Percentiles rank a stretch among this genome's conserved stretches.
Conservation (phyloP, 2,329 filamentous ascomycete genomes). For the Trichoderma endophyticum region DNA sequence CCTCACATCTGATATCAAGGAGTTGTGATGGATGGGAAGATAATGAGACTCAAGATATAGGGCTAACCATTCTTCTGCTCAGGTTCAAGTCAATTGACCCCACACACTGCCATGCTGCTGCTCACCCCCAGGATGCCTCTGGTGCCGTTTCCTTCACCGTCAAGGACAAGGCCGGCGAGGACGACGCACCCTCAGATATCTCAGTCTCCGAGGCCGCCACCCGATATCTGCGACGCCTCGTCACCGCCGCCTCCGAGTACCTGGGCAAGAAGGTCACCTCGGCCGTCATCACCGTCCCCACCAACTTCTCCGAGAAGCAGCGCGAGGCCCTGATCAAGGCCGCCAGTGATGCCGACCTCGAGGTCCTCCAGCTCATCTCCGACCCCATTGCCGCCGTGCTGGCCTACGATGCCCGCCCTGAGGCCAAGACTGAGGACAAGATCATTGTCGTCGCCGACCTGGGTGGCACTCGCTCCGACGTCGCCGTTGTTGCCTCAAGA, state of each 20-base stretch:
- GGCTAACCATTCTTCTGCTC: constrained; percentile 16
- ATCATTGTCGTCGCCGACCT: constrained; percentile 87
- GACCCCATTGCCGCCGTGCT: constrained; percentile 87
- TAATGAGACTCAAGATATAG: too few relatives aligned
- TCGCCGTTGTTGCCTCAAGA: constrained; percentile 84
- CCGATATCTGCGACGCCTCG: constrained; percentile 78
- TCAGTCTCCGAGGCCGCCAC: constrained; percentile 78
- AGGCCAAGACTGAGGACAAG: constrained; percentile 76
- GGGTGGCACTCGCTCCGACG: constrained; percentile 88
- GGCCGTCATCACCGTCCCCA: constrained; percentile 91
- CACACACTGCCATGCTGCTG: constrained; percentile 88
- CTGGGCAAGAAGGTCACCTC: constrained; percentile 90
- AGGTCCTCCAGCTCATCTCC: constrained; percentile 87
- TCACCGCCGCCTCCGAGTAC: constrained; percentile 82
- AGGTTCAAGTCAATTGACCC: constrained; percentile 95
- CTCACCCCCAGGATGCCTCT: constrained; percentile 76
- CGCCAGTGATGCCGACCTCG: constrained; percentile 75
- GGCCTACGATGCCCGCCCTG: constrained; percentile 84
- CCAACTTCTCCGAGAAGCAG: constrained; percentile 87
- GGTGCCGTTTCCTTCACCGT: constrained; percentile 77
- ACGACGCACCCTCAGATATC: constrained; percentile 59
- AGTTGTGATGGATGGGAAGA: neutral
- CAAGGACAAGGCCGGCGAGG: constrained; percentile 67
- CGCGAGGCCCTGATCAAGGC: constrained; percentile 75
- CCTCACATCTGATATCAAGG: neutral